phyloP scores from a whole-genome alignment of 106 monocot genomes.

The Amphibolis antarctica region DNA sequence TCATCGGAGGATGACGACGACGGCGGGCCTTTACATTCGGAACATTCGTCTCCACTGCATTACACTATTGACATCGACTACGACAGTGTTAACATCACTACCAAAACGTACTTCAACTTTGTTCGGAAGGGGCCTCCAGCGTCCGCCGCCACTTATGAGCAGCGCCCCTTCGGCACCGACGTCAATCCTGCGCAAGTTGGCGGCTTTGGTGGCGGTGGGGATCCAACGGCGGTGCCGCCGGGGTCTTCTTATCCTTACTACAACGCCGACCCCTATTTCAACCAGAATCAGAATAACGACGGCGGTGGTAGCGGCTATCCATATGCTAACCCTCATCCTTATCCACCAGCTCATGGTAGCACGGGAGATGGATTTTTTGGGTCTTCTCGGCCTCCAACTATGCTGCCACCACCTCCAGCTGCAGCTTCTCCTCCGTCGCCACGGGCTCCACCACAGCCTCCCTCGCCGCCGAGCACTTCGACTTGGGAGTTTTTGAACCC shows the following conservation, averaged over 20 bases:
- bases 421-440: constrained; percentile 3
- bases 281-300: constrained; percentile 3
- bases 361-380: no score
- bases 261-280: constrained; percentile 2
- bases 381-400: not conserved
- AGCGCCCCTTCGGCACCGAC: constrained; percentile 1
- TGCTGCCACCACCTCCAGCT: not conserved
- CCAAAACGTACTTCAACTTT: constrained; percentile 1
- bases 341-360: not conserved
- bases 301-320: no score
- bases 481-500: constrained; percentile 89
- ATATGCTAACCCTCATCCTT: constrained; percentile 1
- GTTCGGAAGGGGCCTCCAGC: constrained; percentile 5
- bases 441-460: constrained; percentile 35
- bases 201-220: not conserved
- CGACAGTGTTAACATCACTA: not conserved
- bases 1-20: constrained; percentile 33
- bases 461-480: constrained; percentile 52
- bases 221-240: not conserved
- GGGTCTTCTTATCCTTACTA: constrained; percentile 4
- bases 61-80: not conserved
- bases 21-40: constrained; percentile 44
- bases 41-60: constrained; percentile 4
- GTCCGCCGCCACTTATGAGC: constrained; percentile 11
- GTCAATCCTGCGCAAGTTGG: no score